Base-by-base conservation (phyloP, 345 rosid species). In the Lepidium sativum region DNA sequence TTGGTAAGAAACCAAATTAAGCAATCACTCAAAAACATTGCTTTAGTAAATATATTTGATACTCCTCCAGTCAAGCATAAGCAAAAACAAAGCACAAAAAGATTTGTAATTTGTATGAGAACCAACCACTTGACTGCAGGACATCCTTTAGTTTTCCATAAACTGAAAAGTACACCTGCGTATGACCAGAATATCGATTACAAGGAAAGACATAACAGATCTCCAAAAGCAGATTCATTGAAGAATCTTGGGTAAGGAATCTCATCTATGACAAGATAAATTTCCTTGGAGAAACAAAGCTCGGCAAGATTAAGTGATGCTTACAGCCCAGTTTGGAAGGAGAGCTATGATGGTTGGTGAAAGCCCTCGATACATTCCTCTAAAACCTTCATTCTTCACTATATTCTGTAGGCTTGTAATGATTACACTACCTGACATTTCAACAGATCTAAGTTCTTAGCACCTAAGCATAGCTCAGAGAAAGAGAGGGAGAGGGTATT, bases 271-370 rank as follows among this genome's bases (percentile, higher is more conserved):
- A 56, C 35, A 39, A 34, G 14, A 17, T 13, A 34, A 20, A 18
- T 33, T 20, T 12, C 23, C 45, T 25, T 21, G 6, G 27, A 52
- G 8, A 42, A 60, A 60, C 13, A 61, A 53, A 61, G 32, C 16
- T 62, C 9, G 0, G 59, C 13, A 55, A 68, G 43, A 14, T 15
- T 18, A 52, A 45, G 47, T 54, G 54, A 58, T 35, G 74, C 97
- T 84, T 80, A 94, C 99, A 38, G 97, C 95, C 99, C 99, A 94
- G 57, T 87, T 94, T 3, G 99, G 97, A 54, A 89, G 96, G 40
- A 92, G 79, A 39, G 99, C 99, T 61, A 89, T 39, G 56, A 92
- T 79, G 16, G 99, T 92, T 49, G 97, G 99, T 41, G 99, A 89
- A 65, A 89, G 97, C 33, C 98, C 98, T 32, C 92, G 91, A 60